Evolutionary conservation across 176 grass and related monocot species (phyloP).

Genomic region (Raddia distichophylla): DNA sequence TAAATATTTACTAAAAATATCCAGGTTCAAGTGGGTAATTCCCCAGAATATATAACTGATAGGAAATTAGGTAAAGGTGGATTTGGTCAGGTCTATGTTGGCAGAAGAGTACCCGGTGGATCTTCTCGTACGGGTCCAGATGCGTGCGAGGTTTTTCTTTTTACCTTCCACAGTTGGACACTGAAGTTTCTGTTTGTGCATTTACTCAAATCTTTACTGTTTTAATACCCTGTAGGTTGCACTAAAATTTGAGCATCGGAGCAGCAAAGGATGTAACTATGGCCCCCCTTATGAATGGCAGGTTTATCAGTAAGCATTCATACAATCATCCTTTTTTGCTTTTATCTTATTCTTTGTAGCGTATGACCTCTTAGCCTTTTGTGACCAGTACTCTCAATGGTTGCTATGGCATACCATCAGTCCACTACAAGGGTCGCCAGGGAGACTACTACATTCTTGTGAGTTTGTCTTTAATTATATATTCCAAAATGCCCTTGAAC

Average conservation of each 20-base stretch:
- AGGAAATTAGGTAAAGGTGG: constrained; percentile 94
- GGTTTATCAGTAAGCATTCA: constrained; percentile 69
- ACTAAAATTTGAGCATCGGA: constrained; percentile 88
- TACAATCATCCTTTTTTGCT: background rate
- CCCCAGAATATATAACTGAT: constrained; percentile 77
- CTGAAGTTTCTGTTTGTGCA: constrained; percentile 8
- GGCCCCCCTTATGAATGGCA: constrained; percentile 91
- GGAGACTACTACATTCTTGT: constrained; percentile 82
- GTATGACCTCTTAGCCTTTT: constrained; percentile 41
- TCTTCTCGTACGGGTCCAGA: constrained; percentile 67
- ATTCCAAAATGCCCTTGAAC: constrained; percentile 23
- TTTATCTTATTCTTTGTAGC: constrained; percentile 23
- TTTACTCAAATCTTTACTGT: constrained; percentile 5
- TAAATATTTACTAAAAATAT: constrained; percentile 11
- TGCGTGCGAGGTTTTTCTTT: constrained; percentile 74
- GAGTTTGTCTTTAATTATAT: constrained; percentile 44
- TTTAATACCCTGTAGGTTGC: constrained; percentile 61
- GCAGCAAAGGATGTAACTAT: constrained; percentile 82
- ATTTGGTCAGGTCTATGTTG: constrained; percentile 95
- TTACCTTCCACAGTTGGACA: constrained; percentile 30
- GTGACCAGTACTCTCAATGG: constrained; percentile 68
- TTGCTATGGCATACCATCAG: constrained; percentile 83
- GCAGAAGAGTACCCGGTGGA: constrained; percentile 82
- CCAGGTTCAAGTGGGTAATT: constrained; percentile 94
- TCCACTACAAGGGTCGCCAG: constrained; percentile 86